phyloP scores from a whole-genome alignment of 805 yeast species.

The Sugiyamaella marilandica region DNA sequence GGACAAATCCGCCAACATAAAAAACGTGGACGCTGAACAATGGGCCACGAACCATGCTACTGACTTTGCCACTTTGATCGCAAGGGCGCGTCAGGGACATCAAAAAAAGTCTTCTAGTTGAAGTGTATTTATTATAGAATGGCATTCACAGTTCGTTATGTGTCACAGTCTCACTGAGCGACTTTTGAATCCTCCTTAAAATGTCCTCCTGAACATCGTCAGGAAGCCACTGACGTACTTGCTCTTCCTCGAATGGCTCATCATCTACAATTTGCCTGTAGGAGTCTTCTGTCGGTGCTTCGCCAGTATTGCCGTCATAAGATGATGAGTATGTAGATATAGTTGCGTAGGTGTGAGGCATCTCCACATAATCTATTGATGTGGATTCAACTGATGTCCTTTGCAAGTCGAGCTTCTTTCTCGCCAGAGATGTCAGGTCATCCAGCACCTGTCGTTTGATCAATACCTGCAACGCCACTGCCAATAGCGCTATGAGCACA shows the following conservation, averaged over 20 bases:
- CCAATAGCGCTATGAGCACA: slow-evolving; percentile 18
- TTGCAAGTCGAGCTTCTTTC: neutral
- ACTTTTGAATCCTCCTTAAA: neutral
- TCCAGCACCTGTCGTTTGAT: slow-evolving; percentile 31
- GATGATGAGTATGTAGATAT: neutral
- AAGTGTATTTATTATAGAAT: neutral
- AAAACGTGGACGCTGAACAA: slow-evolving; percentile 20
- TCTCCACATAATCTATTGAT: too few relatives aligned
- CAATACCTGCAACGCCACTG: slow-evolving; percentile 24
- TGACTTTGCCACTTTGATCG: slow-evolving; percentile 25
- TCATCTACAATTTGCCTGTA: neutral
- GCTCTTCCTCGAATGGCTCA: neutral
- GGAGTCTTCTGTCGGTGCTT: neutral
- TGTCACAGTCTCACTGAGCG: neutral
- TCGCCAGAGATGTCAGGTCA: slow-evolving; percentile 24
- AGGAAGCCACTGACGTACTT: neutral
- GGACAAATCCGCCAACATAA: slow-evolving; percentile 7
- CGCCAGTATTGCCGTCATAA: neutral
- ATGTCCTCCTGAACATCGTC: slow-evolving; percentile 1
- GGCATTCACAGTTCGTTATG: neutral
- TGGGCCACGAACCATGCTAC: slow-evolving; percentile 23
- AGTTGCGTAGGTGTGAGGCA: too few relatives aligned
- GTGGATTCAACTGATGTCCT: neutral
- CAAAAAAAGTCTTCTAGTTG: neutral
- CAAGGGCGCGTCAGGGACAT: slow-evolving; percentile 17